A percentile compares a stretch with the other conserved stretches of the same genome.
These are phyloP conservation scores for Nannizzia gypsea DNA, from an alignment of 2,329 filamentous ascomycete species.

Conservation along the genomic window DNA sequence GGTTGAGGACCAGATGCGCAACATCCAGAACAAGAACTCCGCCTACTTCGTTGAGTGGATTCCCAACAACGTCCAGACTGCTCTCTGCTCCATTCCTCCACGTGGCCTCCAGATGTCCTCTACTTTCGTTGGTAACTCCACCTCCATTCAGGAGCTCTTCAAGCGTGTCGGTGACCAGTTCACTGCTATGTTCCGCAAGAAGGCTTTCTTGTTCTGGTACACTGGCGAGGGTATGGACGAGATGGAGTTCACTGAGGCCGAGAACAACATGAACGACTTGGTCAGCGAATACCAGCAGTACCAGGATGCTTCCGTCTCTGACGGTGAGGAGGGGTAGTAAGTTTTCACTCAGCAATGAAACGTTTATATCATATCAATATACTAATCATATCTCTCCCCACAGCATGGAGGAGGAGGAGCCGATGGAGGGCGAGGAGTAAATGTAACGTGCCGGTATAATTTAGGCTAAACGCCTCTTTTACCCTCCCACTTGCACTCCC, in stretches of 20 bases:
- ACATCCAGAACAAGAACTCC: conserved; percentile 99
- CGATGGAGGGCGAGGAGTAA: conserved; percentile 64
- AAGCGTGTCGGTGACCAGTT: conserved; percentile 99
- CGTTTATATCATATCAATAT: background rate
- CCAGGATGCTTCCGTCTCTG: conserved; percentile 95
- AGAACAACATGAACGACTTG: conserved; percentile 99
- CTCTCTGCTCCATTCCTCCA: conserved; percentile 95
- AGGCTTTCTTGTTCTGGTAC: conserved; percentile 99
- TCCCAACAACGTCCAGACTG: conserved; percentile 99
- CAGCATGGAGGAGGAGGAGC: conserved; percentile 61
- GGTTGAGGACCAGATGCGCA: conserved; percentile 99
- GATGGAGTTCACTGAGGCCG: conserved; percentile 99
- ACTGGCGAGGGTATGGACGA: conserved; percentile 99
- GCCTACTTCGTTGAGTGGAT: conserved; percentile 99
- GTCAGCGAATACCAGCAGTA: conserved; percentile 99
- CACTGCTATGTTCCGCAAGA: conserved; percentile 99
- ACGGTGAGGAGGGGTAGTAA: conserved; percentile 62
- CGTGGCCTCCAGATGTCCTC: conserved; percentile 98
- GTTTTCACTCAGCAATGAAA: background rate
- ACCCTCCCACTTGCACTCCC: background rate
- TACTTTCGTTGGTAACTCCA: conserved; percentile 98
- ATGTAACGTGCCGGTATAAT: conserved; percentile 11
- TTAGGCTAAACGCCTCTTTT: background rate
- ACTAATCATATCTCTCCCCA: background rate
- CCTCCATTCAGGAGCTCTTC: conserved; percentile 99